These are phyloP conservation scores for Dactylellina leptospora DNA, from an alignment of 2,329 filamentous ascomycete genomes.

Conservation along the genomic window DNA sequence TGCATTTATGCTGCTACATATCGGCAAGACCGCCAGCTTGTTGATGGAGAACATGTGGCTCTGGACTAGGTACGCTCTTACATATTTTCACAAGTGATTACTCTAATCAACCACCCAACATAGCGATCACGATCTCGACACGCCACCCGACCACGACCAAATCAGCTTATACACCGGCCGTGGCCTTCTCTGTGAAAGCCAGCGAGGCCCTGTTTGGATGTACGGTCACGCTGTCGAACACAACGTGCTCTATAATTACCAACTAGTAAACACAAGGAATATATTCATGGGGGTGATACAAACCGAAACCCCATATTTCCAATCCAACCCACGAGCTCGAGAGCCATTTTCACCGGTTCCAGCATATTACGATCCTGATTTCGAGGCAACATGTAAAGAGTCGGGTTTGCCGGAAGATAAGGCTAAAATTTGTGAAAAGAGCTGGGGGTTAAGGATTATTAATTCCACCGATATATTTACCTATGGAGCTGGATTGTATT, in stretches of 20 bases:
- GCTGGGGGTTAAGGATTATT: slow-evolving; percentile 58
- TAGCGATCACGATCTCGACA: slow-evolving; percentile 67
- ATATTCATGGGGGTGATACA: slow-evolving; percentile 86
- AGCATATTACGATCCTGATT: slow-evolving; percentile 56
- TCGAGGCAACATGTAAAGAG: slow-evolving; percentile 10
- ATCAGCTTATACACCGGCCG: slow-evolving; percentile 63
- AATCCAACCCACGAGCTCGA: slow-evolving; percentile 62
- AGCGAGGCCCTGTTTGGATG: slow-evolving; percentile 65
- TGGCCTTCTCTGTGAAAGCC: slow-evolving; percentile 64
- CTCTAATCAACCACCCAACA: background rate
- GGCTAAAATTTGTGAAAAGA: slow-evolving; percentile 59
- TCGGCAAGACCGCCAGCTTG: slow-evolving; percentile 58
- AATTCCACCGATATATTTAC: slow-evolving; percentile 58
- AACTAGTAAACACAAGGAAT: slow-evolving; percentile 78
- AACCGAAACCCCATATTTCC: slow-evolving; percentile 79
- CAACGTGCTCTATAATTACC: slow-evolving; percentile 76
- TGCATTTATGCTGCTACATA: slow-evolving; percentile 61
- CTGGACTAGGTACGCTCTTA: slow-evolving; percentile 60
- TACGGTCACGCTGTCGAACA: slow-evolving; percentile 67
- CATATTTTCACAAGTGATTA: background rate
- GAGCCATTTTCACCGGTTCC: slow-evolving; percentile 60
- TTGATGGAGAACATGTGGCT: slow-evolving; percentile 65
- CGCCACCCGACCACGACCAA: slow-evolving; percentile 61
- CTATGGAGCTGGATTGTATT: slow-evolving; percentile 60
- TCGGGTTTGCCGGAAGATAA: slow-evolving; percentile 13